Percentiles rank a stretch among this genome's conserved stretches.
These are phyloP conservation scores for Aspergillus haitiensis DNA, from an alignment of 495 filamentous ascomycete species.

Conservation along the genomic window DNA sequence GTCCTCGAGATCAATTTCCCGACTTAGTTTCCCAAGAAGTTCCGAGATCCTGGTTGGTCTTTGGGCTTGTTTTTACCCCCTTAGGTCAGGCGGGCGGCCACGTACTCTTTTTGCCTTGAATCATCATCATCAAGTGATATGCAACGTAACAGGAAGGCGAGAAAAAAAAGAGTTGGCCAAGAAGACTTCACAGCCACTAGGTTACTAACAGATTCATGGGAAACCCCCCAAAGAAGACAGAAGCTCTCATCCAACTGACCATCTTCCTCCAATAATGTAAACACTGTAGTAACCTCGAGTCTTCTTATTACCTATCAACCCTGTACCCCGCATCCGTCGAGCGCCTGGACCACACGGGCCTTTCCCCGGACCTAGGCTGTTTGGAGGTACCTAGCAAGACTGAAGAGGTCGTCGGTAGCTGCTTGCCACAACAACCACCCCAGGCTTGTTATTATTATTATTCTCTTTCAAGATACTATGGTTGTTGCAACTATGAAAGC, in stretches of 20 bases:
- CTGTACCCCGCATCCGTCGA: constrained; percentile 32
- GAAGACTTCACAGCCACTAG: background rate
- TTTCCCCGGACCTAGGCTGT: constrained; percentile 23
- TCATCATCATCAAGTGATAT: background rate
- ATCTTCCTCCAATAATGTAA: background rate
- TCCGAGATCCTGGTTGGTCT: constrained; percentile 5
- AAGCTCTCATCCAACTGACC: background rate
- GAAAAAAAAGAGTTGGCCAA: background rate
- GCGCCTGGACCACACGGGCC: constrained; percentile 28
- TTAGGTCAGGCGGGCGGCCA: constrained; percentile 2
- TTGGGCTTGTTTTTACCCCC: background rate
- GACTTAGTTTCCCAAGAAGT: background rate
- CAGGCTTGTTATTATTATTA: too few species aligned
- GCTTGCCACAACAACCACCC: background rate
- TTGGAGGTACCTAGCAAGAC: background rate
- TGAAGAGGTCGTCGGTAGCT: background rate
- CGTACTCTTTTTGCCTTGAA: background rate
- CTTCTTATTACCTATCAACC: constrained; percentile 6
- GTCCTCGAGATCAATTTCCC: background rate
- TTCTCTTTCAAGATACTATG: too few species aligned
- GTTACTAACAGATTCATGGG: too few species aligned
- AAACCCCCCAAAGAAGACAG: background rate
- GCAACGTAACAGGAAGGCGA: background rate
- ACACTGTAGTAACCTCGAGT: background rate
- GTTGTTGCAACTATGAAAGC: too few species aligned